phyloP scores from a whole-genome alignment of 75 land plant genomes.

The Isoetes taiwanensis region DNA sequence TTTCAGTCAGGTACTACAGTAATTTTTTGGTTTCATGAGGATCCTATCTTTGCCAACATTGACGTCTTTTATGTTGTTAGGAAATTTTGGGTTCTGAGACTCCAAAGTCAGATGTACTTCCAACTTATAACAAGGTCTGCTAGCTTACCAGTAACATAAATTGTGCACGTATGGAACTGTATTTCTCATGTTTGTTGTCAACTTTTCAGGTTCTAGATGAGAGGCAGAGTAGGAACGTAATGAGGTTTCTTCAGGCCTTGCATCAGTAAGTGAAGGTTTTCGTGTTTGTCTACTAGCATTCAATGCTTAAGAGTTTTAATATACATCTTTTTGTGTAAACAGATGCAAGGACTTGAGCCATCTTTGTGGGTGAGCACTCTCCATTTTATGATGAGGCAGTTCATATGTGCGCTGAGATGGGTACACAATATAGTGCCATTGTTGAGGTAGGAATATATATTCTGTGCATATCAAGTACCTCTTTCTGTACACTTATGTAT shows the following conservation, averaged over 20 bases:
- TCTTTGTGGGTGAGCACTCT: slow-evolving; percentile 75
- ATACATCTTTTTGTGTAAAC: no score
- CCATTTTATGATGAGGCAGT: slow-evolving; percentile 67
- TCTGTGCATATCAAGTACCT: not conserved
- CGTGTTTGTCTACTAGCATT: no score
- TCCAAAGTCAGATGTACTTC: slow-evolving; percentile 58
- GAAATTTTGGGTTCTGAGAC: not conserved
- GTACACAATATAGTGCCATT: slow-evolving; percentile 46
- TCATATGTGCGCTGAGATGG: slow-evolving; percentile 48
- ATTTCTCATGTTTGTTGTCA: no score
- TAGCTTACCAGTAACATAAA: no score
- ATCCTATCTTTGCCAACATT: no score
- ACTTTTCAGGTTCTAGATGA: slow-evolving; percentile 77
- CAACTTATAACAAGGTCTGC: no score
- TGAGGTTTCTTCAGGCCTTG: slow-evolving; percentile 69
- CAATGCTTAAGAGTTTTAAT: no score
- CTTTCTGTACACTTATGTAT: not conserved
- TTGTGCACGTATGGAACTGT: no score
- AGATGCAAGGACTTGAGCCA: slow-evolving; percentile 53
- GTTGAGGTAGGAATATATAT: slow-evolving; percentile 49
- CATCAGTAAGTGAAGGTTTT: slow-evolving; percentile 66
- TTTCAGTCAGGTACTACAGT: slow-evolving; percentile 87
- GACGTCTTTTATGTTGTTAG: not conserved
- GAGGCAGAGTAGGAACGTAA: slow-evolving; percentile 56
- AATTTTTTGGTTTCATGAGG: no score